These are phyloP conservation scores for Nannochloropsis limnetica DNA, from an alignment of 352 stramenopile genomes.

Conservation along the genomic window DNA sequence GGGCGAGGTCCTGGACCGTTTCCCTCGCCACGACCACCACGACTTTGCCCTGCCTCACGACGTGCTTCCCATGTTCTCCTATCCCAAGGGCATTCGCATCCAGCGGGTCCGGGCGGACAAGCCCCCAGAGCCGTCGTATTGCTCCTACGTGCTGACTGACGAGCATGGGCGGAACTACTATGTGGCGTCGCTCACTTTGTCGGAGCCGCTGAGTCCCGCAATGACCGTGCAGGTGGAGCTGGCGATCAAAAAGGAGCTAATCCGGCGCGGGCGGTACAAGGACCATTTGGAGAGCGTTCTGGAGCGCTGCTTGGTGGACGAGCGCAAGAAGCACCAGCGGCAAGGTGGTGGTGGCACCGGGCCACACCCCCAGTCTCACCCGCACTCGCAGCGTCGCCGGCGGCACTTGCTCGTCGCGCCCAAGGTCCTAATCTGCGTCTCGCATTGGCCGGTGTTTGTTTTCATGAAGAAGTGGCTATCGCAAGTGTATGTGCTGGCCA, in stretches of 20 bases:
- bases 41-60: conserved; percentile 7
- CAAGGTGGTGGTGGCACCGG: neutral
- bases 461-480: conserved; percentile 32
- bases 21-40: conserved; percentile 1
- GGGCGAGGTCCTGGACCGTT: neutral
- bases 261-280: conserved; percentile 18
- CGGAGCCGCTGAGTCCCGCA: neutral
- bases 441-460: neutral
- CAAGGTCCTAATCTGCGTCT: conserved; percentile 22
- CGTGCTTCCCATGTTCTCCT: conserved; percentile 30
- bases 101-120: conserved; percentile 10
- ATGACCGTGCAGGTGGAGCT: conserved; percentile 14
- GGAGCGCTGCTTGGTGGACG: conserved; percentile 14
- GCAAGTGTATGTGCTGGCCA: conserved; percentile 21
- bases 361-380: neutral
- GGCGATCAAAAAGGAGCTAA: conserved; percentile 13
- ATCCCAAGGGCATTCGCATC: conserved; percentile 30
- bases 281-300: neutral
- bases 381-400: neutral
- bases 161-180: conserved; percentile 22
- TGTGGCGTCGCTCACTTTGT: neutral
- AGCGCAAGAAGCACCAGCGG: conserved; percentile 9
- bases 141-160: conserved; percentile 14
- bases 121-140: conserved; percentile 18
- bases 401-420: neutral